phyloP scores from a whole-genome alignment of 1,139 yeast genomes.

The Zygosaccharomyces pseudobailii region DNA sequence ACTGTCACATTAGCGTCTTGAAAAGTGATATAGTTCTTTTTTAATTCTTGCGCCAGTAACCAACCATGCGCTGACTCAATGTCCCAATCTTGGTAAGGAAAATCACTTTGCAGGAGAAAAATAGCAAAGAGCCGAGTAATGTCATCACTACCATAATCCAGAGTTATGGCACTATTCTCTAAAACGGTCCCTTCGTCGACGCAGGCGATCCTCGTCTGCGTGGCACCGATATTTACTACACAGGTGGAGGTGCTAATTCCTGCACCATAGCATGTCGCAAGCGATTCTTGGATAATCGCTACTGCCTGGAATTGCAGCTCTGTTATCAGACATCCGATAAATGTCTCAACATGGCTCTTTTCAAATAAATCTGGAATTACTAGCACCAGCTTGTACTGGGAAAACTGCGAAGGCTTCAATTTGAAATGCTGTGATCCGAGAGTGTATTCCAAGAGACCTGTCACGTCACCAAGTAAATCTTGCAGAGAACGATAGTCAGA shows the following conservation, averaged over 20 bases:
- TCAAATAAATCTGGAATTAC: constrained; percentile 86
- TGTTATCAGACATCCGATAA: constrained; percentile 59
- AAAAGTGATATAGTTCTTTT: constrained; percentile 68
- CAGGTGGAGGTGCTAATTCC: constrained; percentile 83
- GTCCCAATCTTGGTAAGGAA: constrained; percentile 73
- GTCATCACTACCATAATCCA: constrained; percentile 86
- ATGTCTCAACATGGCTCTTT: constrained; percentile 65
- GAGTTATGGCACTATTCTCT: constrained; percentile 67
- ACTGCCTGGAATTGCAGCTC: constrained; percentile 68
- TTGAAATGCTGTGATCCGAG: constrained; percentile 38
- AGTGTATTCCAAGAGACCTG: constrained; percentile 37
- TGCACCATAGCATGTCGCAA: constrained; percentile 94
- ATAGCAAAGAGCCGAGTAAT: constrained; percentile 68
- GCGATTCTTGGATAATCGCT: constrained; percentile 79
- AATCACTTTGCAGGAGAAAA: constrained; percentile 59
- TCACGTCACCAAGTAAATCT: constrained; percentile 70
- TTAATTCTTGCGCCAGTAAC: constrained; percentile 66
- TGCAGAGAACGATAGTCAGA: constrained; percentile 57
- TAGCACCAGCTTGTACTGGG: constrained; percentile 50
- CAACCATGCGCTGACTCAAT: constrained; percentile 62
- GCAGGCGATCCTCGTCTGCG: constrained; percentile 76
- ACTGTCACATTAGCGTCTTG: constrained; percentile 91
- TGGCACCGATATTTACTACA: constrained; percentile 90
- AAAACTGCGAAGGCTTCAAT: constrained; percentile 41
- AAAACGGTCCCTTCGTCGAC: constrained; percentile 90